A percentile compares a stretch with the other conserved stretches of the same genome.
Conservation (phyloP, 2,329 filamentous ascomycete species). For the Trichoderma sp. region DNA sequence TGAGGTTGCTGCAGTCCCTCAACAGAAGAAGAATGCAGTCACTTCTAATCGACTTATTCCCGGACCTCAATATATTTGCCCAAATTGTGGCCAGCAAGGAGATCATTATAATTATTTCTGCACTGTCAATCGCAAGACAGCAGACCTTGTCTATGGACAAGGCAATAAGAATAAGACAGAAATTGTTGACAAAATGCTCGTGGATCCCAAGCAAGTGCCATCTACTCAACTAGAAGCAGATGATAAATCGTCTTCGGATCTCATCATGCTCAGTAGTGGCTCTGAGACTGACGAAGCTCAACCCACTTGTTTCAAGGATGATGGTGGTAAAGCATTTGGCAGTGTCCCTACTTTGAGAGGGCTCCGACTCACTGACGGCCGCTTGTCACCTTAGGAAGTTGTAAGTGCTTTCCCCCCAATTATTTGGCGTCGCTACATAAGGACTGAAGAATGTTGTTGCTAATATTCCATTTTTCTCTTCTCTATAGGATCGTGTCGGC, state of each 20-base stretch:
- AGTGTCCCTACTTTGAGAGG: neutral
- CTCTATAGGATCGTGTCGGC: slow-evolving; percentile 3
- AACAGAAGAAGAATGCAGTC: slow-evolving; percentile 30
- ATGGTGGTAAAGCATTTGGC: neutral
- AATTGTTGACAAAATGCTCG: too few relatives aligned
- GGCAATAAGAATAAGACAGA: neutral
- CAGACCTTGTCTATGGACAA: neutral
- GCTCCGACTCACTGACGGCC: slow-evolving; percentile 28
- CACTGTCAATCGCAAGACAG: neutral
- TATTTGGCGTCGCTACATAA: neutral
- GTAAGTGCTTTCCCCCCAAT: slow-evolving; percentile 25
- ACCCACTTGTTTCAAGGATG: neutral
- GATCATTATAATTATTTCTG: slow-evolving; percentile 31
- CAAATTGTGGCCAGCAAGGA: slow-evolving; percentile 29
- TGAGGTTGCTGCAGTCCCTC: slow-evolving; percentile 30
- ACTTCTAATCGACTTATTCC: slow-evolving; percentile 16
- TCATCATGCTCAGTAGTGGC: neutral
- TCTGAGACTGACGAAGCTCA: neutral
- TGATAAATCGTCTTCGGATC: neutral
- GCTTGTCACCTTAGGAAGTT: slow-evolving; percentile 38
- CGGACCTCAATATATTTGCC: slow-evolving; percentile 30
- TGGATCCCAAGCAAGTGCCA: neutral
- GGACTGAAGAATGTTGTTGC: neutral
- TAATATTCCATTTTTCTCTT: neutral
- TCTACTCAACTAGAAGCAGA: neutral